A percentile compares a stretch with the other conserved stretches of the same genome.
These are phyloP conservation scores for Diaporthe sp. DNA, from an alignment of 2,329 filamentous ascomycete species.

Conservation along the genomic window DNA sequence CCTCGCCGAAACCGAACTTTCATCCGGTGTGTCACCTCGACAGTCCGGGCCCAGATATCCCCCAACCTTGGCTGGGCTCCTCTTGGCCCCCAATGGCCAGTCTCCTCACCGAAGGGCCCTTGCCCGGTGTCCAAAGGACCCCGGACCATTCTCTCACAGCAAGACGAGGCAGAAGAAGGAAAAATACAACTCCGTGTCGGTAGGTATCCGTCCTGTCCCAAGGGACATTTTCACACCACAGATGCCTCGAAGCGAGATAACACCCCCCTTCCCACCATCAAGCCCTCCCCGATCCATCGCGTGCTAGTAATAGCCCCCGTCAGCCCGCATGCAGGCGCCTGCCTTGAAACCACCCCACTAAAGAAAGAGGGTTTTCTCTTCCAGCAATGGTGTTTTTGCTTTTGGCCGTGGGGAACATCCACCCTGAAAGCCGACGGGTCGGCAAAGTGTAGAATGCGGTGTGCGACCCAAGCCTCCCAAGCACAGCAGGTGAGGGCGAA, in stretches of 20 bases:
- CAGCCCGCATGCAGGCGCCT: constrained; percentile 16
- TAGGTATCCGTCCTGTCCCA: not conserved
- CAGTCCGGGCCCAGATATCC: constrained; percentile 1
- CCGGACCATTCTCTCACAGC: not conserved
- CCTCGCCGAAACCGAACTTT: constrained; percentile 5
- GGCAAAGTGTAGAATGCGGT: not conserved
- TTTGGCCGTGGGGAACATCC: not conserved
- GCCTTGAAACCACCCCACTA: constrained; percentile 23
- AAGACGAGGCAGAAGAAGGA: not conserved
- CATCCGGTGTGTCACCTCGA: constrained; percentile 7
- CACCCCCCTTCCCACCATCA: not conserved
- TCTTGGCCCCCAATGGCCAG: not conserved
- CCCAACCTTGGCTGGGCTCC: constrained; percentile 1
- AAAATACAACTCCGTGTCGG: not conserved
- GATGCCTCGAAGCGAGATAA: constrained; percentile 25
- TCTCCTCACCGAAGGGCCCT: not conserved
- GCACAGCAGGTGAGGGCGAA: constrained; percentile 1
- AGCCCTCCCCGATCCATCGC: constrained; percentile 1
- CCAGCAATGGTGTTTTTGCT: constrained; percentile 11
- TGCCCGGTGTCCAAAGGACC: constrained; percentile 3
- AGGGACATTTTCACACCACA: not conserved
- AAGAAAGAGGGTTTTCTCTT: constrained; percentile 1
- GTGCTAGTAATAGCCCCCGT: constrained; percentile 20
- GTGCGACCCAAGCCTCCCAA: constrained; percentile 3
- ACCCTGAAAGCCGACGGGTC: constrained; percentile 1